phyloP scores from a whole-genome alignment of 352 stramenopile genomes.

The Pythium chondricola region DNA sequence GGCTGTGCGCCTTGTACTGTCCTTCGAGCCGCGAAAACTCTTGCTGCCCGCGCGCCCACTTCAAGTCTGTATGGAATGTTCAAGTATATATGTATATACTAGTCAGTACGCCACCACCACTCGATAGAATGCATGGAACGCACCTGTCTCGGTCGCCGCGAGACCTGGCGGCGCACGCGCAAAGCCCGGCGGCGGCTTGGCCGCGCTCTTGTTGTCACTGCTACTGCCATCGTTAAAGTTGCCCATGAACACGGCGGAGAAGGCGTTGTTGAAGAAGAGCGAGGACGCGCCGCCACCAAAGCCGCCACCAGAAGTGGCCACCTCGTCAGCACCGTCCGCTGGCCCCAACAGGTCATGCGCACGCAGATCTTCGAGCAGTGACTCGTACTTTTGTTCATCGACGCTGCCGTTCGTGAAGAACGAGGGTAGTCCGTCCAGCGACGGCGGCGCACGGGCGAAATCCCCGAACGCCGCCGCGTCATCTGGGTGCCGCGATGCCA shows the following conservation, averaged over 20 bases:
- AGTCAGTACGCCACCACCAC: background rate
- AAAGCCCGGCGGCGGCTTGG: slow-evolving; percentile 49
- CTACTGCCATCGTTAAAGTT: slow-evolving; percentile 48
- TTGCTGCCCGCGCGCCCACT: slow-evolving; percentile 74
- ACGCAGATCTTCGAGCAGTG: slow-evolving; percentile 72
- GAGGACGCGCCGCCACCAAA: slow-evolving; percentile 28
- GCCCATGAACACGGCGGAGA: slow-evolving; percentile 80
- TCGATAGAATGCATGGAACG: background rate
- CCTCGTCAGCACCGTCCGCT: slow-evolving; percentile 27
- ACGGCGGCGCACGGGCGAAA: slow-evolving; percentile 14
- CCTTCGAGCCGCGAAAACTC: slow-evolving; percentile 60
- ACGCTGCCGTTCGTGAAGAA: slow-evolving; percentile 81
- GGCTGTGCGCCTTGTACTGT: slow-evolving; percentile 23
- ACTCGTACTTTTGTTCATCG: slow-evolving; percentile 86
- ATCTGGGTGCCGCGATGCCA: background rate
- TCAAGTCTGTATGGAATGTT: slow-evolving; percentile 30
- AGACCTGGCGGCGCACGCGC: slow-evolving; percentile 43
- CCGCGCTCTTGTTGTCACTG: background rate
- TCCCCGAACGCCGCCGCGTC: slow-evolving; percentile 26
- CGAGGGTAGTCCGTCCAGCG: slow-evolving; percentile 46
- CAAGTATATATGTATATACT: background rate
- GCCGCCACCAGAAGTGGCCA: slow-evolving; percentile 9
- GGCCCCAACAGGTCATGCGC: slow-evolving; percentile 78
- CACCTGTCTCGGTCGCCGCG: slow-evolving; percentile 36
- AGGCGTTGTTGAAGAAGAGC: slow-evolving; percentile 83